Conservation (phyloP, 805 yeast genomes). For the Kazachstania viticola region DNA sequence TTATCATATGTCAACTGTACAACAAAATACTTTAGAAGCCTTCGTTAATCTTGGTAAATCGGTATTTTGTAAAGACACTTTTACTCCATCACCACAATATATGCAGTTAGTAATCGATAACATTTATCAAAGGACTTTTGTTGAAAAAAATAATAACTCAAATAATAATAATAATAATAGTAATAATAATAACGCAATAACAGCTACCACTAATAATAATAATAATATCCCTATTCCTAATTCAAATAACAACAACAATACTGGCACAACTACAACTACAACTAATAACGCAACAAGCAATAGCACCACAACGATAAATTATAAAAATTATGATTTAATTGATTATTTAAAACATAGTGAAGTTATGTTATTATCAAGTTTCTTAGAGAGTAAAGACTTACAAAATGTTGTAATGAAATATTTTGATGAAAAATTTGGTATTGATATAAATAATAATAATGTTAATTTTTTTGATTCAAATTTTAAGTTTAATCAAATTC, state of each 20-base stretch:
- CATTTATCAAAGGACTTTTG: slow-evolving; percentile 45
- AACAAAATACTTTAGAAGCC: slow-evolving; percentile 58
- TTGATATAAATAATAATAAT: slow-evolving; percentile 47
- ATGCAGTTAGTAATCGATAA: slow-evolving; percentile 69
- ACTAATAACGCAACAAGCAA: too few species aligned
- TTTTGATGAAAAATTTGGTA: slow-evolving; percentile 50
- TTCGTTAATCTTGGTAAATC: slow-evolving; percentile 70
- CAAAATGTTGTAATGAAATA: slow-evolving; percentile 51
- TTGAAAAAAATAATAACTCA: slow-evolving; percentile 24
- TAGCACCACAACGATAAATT: background rate
- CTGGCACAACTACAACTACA: too few species aligned
- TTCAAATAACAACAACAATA: too few species aligned
- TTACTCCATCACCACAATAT: slow-evolving; percentile 73
- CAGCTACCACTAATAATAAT: too few species aligned
- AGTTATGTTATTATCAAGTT: slow-evolving; percentile 51
- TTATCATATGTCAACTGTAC: slow-evolving; percentile 82
- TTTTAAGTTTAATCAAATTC: slow-evolving; percentile 28
- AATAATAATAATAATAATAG: too few species aligned
- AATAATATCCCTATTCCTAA: too few species aligned
- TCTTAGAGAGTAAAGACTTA: slow-evolving; percentile 40
- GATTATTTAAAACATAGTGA: slow-evolving; percentile 45
- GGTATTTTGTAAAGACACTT: slow-evolving; percentile 70
- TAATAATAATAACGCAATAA: too few species aligned
- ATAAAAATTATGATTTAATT: slow-evolving; percentile 22
- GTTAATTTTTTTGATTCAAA: slow-evolving; percentile 41